Base-by-base conservation (phyloP, 768 basidiomycete genomes). In the Tephrocybe sp. region DNA sequence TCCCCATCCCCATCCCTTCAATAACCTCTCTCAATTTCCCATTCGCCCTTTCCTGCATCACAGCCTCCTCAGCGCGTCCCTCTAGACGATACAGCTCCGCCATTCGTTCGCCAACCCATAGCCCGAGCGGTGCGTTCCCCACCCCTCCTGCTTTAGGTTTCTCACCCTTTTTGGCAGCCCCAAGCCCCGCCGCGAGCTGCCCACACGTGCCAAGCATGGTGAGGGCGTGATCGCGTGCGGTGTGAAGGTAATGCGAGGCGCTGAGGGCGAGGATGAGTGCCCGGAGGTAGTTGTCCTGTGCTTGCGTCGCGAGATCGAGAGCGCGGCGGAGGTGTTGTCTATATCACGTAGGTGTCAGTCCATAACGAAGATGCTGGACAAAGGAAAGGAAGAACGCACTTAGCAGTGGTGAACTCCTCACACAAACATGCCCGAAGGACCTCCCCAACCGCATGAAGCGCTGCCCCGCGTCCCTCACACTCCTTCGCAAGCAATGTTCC, bases 81-180 rank as follows among this genome's bases (percentile, higher is more conserved):
- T 70, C 69, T 16, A 84, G 75, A 55, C 76, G 75, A 59, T 80
- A 79, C 56, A 88, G 51, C 57, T 87, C 86, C 40, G 83, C 67
- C 54, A 80, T 78, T 36, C 86, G 72, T 58, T 89, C 82, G 5
- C 87, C 87, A 9, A 85, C 79, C 89, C 89, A 89, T 41, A 87
- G 60, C 18, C 87, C 69, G 60, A 89, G 61, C 28, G 79, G 77
- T 3, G 78, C 84, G 49, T 87, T 88, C 4, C 87, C 87, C 16
- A 81, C 58, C 2, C 61, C 60, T 41, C 74, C 69, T 9, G 55
- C 59, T 12, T 36, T 31, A 1, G 4, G 60, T 15, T 36, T 39
- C 28, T 49, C 54, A 38, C 57, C 51, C 37, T 51, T 47, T 51
- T 52, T 43, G 56, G 44, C 52, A 24, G 80, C 80, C 19, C 87